Base-by-base conservation (phyloP, 2,329 filamentous ascomycete genomes). In the Colletotrichum orbiculare region DNA sequence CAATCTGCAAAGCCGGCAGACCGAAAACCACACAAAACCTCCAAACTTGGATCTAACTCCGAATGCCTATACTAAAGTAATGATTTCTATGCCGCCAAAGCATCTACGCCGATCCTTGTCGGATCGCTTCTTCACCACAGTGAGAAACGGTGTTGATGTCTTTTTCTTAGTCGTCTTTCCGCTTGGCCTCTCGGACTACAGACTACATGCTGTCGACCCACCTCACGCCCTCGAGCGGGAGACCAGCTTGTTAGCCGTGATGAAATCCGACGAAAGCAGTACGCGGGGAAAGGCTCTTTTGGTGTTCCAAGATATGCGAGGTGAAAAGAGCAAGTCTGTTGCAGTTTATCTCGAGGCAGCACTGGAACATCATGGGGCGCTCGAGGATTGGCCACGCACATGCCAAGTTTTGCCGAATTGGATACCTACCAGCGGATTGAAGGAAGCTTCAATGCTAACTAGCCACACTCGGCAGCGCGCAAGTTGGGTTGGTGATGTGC, bases 271-370 rank as follows among this genome's bases (percentile, higher is more conserved):
- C 25, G 25, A 25, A 25, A 25, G 25, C 25, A 25, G 25, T 25
- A 25, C 25, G 25, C 25, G 25, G 25, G 25, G 25, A 25, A 25
- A 25, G 25, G 4, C 25, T 25, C 25, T 25, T 25, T 5, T 25
- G 25, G 25, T 25, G 4, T 25, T 25, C 4, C 25, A 25, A 25
- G 25, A 25, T 25, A 25, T 25, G 25, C 13, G 53, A 0, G 39
- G 35, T 3, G 34, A 4, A 4, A 10, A 34, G 8, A 34, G 35
- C 2, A 46, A 8, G 9, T 62, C 41, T 17, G 11, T 47, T 2
- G 60, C 37, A n/a, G 12, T 52, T 6, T 58, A 62, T 46, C 41
- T 62, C 3, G 54, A 52, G 15, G 17, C 60, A 13, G 46, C 46
- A 11, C n/a, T 62, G 2, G 13, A 35, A 4, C 8, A 46, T 8